These are phyloP conservation scores for Roridomyces roridus DNA, from an alignment of 768 basidiomycete species.

Conservation along the genomic window DNA sequence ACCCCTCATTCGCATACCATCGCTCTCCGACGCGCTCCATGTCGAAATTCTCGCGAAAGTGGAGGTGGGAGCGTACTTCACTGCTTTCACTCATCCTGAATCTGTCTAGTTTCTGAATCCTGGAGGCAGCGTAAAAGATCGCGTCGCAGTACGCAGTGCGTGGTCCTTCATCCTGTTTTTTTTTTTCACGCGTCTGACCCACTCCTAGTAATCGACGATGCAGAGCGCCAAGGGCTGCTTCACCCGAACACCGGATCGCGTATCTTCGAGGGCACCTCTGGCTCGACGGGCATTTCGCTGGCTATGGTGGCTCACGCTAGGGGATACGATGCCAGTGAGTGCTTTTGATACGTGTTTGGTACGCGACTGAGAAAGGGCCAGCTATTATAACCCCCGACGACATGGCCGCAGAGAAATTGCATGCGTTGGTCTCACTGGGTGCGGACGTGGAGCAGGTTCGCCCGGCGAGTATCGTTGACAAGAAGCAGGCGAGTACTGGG, in stretches of 20 bases:
- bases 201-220: conserved; percentile 87
- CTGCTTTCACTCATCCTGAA: neutral
- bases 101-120: conserved; percentile 85
- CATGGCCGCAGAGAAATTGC: conserved; percentile 90
- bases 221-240: conserved; percentile 82
- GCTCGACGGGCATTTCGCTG: conserved; percentile 95
- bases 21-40: conserved; percentile 87
- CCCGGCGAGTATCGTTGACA: conserved; percentile 96
- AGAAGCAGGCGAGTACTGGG: conserved; percentile 73
- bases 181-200: neutral
- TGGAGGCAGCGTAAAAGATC: conserved; percentile 96
- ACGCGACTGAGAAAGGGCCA: conserved; percentile 32
- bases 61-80: conserved; percentile 63
- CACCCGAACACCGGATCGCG: conserved; percentile 88
- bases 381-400: conserved; percentile 93
- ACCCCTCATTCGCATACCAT: conserved; percentile 89
- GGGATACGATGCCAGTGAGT: conserved; percentile 87
- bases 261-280: conserved; percentile 97
- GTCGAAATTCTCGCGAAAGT: conserved; percentile 97
- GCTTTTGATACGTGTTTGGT: conserved; percentile 1
- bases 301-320: conserved; percentile 93
- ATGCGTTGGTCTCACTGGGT: conserved; percentile 81
- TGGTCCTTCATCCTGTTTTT: neutral
- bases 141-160: conserved; percentile 92
- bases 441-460: conserved; percentile 89